Percentiles rank a stretch among this genome's conserved stretches.
Evolutionary conservation across 2,329 filamentous ascomycete genomes (phyloP).

Genomic region (Ploettnerulaceae sp.): DNA sequence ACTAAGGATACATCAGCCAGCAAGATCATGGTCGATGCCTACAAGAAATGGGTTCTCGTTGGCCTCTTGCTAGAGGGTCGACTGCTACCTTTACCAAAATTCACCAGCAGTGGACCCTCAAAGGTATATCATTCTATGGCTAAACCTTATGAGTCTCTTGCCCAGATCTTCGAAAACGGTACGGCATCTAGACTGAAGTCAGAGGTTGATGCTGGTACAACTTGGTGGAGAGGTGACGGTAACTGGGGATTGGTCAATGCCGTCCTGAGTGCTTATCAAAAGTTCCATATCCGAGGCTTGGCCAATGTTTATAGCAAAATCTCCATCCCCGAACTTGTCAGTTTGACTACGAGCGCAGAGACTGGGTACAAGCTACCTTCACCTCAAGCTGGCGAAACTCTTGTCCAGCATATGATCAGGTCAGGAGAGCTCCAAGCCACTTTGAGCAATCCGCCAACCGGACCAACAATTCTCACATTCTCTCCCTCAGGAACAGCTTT

Average conservation of each 20-base stretch:
- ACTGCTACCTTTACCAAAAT: slow-evolving; percentile 49
- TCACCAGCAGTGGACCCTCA: slow-evolving; percentile 47
- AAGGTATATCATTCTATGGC: slow-evolving; percentile 55
- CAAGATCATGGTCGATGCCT: slow-evolving; percentile 79
- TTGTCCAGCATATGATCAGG: slow-evolving; percentile 53
- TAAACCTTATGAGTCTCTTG: slow-evolving; percentile 67
- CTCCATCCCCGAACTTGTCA: slow-evolving; percentile 48
- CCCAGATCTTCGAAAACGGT: slow-evolving; percentile 59
- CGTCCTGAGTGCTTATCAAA: slow-evolving; percentile 65
- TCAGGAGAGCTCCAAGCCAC: slow-evolving; percentile 48
- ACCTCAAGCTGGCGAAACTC: slow-evolving; percentile 41
- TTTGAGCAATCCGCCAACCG: slow-evolving; percentile 42
- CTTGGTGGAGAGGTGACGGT: slow-evolving; percentile 64
- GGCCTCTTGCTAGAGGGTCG: slow-evolving; percentile 67
- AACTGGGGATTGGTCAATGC: slow-evolving; percentile 68
- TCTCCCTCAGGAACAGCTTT: slow-evolving; percentile 39
- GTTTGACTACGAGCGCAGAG: slow-evolving; percentile 48
- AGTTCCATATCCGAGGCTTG: slow-evolving; percentile 70
- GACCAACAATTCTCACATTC: slow-evolving; percentile 49
- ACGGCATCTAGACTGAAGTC: slow-evolving; percentile 55
- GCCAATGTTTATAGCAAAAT: slow-evolving; percentile 64
- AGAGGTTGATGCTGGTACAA: slow-evolving; percentile 55
- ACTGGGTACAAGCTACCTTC: slow-evolving; percentile 42
- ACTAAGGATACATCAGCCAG: slow-evolving; percentile 57
- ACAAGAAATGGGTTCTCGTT: slow-evolving; percentile 85